Evolutionary conservation across 1,284 basidiomycete genomes (phyloP).

Genomic region (Cystobasidium slooffiae): DNA sequence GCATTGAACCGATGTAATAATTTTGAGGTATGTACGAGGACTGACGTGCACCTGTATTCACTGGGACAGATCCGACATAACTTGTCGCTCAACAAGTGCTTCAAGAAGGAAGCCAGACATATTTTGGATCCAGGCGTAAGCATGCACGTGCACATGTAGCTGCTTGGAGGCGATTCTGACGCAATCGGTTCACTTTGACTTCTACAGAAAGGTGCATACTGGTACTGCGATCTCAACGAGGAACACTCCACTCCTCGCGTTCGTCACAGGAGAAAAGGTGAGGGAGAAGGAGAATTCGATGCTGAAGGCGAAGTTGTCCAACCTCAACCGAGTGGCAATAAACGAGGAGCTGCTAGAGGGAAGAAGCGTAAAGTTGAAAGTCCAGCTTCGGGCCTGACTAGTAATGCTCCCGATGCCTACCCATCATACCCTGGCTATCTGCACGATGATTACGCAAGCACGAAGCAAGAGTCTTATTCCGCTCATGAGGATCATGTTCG

Average conservation of each 20-base stretch:
- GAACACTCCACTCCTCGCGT: constrained; percentile 41
- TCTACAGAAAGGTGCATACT: constrained; percentile 73
- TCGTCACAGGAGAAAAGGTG: constrained; percentile 7
- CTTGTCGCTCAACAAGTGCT: constrained; percentile 81
- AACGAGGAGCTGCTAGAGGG: neutral
- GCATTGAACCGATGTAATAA: no score
- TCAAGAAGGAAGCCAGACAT: constrained; percentile 67
- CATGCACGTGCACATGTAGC: neutral
- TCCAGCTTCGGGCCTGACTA: neutral
- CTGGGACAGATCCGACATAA: constrained; percentile 73
- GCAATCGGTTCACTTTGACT: neutral
- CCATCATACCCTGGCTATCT: neutral
- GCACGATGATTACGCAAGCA: neutral
- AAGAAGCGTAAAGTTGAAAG: constrained; percentile 29
- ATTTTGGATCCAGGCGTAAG: constrained; percentile 55
- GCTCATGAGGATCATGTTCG: neutral
- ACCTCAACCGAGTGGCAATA: neutral
- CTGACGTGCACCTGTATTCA: neutral
- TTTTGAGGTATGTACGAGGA: neutral
- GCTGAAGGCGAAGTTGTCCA: neutral
- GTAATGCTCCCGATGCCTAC: constrained; percentile 6
- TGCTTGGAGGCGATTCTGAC: neutral
- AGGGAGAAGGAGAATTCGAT: constrained; percentile 1
- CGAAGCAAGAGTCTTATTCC: neutral
- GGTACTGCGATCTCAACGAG: constrained; percentile 66